These are phyloP conservation scores for Fusarium sp. DNA, from an alignment of 2,329 filamentous ascomycete species.

Conservation along the genomic window DNA sequence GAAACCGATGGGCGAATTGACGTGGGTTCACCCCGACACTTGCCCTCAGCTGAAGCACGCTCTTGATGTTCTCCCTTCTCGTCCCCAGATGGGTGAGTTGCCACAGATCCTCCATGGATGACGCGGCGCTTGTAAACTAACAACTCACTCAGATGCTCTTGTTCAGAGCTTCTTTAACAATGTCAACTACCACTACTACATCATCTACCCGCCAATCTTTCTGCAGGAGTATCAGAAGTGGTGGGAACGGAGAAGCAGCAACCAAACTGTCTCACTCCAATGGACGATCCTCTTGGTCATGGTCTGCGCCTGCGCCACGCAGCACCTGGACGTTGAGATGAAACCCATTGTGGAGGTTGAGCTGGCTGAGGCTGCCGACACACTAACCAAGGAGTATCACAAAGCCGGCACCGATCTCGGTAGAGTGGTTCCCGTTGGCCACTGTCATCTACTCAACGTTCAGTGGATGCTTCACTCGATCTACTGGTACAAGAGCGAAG, in stretches of 20 bases:
- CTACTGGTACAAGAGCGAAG: constrained; percentile 52
- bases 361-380: constrained; percentile 40
- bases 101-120: too few species aligned
- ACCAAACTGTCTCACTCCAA: constrained; percentile 46
- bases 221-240: constrained; percentile 50
- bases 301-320: constrained; percentile 51
- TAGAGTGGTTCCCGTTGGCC: constrained; percentile 47
- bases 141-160: constrained; percentile 43
- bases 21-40: constrained; percentile 28
- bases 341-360: constrained; percentile 46
- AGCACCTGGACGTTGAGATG: constrained; percentile 47
- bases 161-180: constrained; percentile 51
- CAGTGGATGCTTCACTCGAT: constrained; percentile 51
- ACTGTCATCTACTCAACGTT: constrained; percentile 48
- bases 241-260: constrained; percentile 45
- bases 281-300: constrained; percentile 53
- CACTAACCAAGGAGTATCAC: constrained; percentile 48
- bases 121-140: not conserved
- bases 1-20: constrained; percentile 28
- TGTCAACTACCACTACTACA: constrained; percentile 54
- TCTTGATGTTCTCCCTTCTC: constrained; percentile 46
- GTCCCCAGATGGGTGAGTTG: constrained; percentile 49
- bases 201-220: constrained; percentile 50
- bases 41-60: constrained; percentile 48
- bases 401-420: constrained; percentile 47